Conservation (phyloP, 2,329 filamentous ascomycete species). For the Onygena corvina region DNA sequence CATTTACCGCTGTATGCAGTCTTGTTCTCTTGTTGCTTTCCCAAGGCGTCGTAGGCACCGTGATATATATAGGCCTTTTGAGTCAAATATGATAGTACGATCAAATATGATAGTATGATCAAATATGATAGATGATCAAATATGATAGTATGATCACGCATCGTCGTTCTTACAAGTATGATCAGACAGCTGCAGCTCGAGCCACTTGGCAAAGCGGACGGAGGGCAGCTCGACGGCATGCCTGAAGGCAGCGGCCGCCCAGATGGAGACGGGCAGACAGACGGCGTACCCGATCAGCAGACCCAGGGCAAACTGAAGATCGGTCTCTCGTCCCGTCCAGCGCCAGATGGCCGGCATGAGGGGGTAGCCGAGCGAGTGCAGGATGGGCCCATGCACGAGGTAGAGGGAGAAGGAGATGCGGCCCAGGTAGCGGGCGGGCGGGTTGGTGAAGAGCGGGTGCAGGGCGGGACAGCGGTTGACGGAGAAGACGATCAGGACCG, state of each 20-base stretch:
- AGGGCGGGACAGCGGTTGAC: conserved; percentile 32
- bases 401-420: conserved; percentile 39
- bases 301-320: conserved; percentile 30
- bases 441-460: conserved; percentile 31
- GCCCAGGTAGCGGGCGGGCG: conserved; percentile 35
- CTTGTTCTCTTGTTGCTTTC: neutral
- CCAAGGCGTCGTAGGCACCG: too few relatives aligned
- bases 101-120: too few relatives aligned
- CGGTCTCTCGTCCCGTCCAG: conserved; percentile 29
- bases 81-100: too few relatives aligned
- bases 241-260: conserved; percentile 50
- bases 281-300: conserved; percentile 31
- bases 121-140: too few relatives aligned
- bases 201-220: conserved; percentile 40
- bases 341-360: conserved; percentile 34
- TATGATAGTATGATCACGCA: too few relatives aligned
- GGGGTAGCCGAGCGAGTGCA: conserved; percentile 34
- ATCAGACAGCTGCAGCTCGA: conserved; percentile 28
- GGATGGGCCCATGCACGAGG: conserved; percentile 36
- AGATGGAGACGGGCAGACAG: conserved; percentile 36
- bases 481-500: conserved; percentile 32
- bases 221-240: conserved; percentile 42
- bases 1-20: too few relatives aligned
- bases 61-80: too few relatives aligned
- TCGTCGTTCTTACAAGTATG: too few relatives aligned